These are phyloP conservation scores for Cercophora samala DNA, from an alignment of 495 filamentous ascomycete species.

Conservation along the genomic window DNA sequence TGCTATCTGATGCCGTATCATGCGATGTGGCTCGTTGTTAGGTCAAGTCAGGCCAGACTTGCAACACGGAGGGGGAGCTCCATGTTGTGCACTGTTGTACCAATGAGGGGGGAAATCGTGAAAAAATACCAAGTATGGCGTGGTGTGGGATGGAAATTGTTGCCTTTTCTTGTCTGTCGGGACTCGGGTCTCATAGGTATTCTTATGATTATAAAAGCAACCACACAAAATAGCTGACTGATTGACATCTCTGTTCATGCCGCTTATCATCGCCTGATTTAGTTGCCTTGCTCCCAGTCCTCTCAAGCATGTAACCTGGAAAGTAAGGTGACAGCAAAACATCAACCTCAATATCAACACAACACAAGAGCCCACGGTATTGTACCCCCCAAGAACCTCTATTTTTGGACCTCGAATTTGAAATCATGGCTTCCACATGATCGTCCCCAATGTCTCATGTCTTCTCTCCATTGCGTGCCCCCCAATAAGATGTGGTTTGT, in stretches of 20 bases:
- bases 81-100: neutral
- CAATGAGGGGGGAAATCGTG: neutral
- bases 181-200: no score
- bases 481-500: neutral
- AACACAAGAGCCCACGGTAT: neutral
- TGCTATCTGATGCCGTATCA: neutral
- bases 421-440: neutral
- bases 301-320: neutral
- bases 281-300: neutral
- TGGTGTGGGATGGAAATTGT: neutral
- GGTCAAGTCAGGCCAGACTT: neutral
- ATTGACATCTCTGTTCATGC: neutral
- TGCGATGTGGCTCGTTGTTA: neutral
- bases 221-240: neutral
- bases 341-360: neutral
- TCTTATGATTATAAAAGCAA: no score
- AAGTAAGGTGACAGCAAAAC: neutral
- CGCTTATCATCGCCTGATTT: neutral
- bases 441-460: neutral
- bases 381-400: neutral
- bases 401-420: neutral
- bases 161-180: no score
- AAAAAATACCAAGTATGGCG: neutral
- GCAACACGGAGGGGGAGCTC: neutral
- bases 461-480: neutral